A percentile compares a stretch with the other conserved stretches of the same genome.
phyloP scores from a whole-genome alignment of 495 filamentous ascomycete species.

The Aspergillus avenaceus region DNA sequence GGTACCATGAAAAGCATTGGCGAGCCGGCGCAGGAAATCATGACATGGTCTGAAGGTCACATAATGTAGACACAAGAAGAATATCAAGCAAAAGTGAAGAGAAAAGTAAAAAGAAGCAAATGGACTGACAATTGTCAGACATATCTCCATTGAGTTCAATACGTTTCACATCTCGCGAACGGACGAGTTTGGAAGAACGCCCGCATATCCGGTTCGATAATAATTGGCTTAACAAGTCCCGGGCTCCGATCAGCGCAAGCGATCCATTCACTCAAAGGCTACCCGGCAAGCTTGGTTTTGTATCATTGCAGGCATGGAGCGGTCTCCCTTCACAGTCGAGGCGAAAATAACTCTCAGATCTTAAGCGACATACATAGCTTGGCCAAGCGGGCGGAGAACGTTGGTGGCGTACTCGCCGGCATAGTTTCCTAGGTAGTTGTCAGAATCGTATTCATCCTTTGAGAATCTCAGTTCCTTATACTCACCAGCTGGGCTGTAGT shows the following conservation, averaged over 20 bases:
- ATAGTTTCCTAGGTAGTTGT: conserved; percentile 55
- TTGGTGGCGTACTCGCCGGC: conserved; percentile 61
- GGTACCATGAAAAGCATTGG: not conserved
- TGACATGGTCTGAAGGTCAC: not conserved
- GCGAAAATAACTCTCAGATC: not conserved
- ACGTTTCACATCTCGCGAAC: conserved; percentile 3
- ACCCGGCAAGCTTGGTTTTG: not conserved
- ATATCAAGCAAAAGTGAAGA: not conserved
- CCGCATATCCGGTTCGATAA: not conserved
- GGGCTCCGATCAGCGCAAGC: not conserved
- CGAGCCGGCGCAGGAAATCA: not conserved
- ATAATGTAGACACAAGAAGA: not conserved
- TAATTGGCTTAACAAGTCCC: too few species aligned
- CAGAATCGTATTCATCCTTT: too few species aligned
- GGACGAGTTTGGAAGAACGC: not conserved
- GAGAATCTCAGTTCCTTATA: not conserved
- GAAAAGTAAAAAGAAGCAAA: not conserved
- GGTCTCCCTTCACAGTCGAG: not conserved
- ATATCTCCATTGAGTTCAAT: conserved; percentile 6
- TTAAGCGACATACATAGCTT: conserved; percentile 24
- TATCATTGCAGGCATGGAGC: not conserved
- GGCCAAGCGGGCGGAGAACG: conserved; percentile 49
- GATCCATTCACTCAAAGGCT: not conserved
- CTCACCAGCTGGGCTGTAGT: conserved; percentile 71
- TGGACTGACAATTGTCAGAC: conserved; percentile 10